Evolutionary conservation across 768 basidiomycete genomes (phyloP).

Genomic region (Rhizopogon vulgaris): DNA sequence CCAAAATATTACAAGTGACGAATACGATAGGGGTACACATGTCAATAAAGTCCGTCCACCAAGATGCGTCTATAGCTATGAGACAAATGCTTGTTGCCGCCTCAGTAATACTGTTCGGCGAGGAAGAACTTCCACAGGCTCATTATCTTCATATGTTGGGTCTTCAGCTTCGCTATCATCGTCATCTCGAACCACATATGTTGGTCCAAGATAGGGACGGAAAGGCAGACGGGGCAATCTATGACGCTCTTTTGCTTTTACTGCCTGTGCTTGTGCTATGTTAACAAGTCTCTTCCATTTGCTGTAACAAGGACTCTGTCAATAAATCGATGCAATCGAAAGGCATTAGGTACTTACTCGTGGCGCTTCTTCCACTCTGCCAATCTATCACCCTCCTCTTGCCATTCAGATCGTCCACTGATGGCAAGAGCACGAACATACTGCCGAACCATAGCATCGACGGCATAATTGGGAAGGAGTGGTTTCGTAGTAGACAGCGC

Average conservation of each 20-base stretch:
- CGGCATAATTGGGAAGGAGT: constrained; percentile 58
- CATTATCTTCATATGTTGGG: constrained; percentile 5
- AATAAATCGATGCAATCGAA: not conserved
- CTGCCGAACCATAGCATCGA: constrained; percentile 56
- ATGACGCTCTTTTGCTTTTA: constrained; percentile 13
- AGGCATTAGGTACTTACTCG: constrained; percentile 34
- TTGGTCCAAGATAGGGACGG: not conserved
- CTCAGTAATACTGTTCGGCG: not conserved
- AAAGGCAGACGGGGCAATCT: not conserved
- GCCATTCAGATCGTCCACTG: constrained; percentile 48
- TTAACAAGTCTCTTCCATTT: constrained; percentile 22
- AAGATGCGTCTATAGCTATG: not conserved
- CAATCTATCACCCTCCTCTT: constrained; percentile 37
- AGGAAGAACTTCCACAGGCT: not conserved
- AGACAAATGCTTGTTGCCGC: not conserved
- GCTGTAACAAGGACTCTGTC: constrained; percentile 4
- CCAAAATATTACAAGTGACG: not conserved
- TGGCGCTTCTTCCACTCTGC: constrained; percentile 50
- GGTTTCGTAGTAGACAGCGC: constrained; percentile 32
- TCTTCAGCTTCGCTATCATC: constrained; percentile 7
- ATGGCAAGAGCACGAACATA: constrained; percentile 45
- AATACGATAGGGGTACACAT: not conserved
- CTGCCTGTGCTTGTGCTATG: constrained; percentile 10
- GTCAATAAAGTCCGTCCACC: not conserved
- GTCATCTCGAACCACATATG: not conserved